Conservation (phyloP, 176 grass and related monocot genomes). For the Avena eriantha region DNA sequence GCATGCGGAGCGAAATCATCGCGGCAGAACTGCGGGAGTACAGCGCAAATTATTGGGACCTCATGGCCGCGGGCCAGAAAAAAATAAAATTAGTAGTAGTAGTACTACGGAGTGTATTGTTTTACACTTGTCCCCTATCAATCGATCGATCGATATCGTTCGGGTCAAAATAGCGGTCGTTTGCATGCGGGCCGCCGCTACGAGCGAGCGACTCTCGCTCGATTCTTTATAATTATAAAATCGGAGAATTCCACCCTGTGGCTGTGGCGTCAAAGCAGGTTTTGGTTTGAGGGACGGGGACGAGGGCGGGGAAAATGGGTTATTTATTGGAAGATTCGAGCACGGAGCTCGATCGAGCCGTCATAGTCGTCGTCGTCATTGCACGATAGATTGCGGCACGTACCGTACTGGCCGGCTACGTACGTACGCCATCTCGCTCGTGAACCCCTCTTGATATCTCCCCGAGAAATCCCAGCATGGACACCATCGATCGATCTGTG, state of each 20-base stretch:
- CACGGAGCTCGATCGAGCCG: background rate
- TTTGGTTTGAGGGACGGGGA: background rate
- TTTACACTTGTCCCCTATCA: background rate
- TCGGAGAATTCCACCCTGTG: too few relatives aligned
- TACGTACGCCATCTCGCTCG: conserved; percentile 45
- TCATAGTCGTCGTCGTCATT: background rate
- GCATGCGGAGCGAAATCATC: conserved; percentile 11
- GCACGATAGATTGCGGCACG: background rate
- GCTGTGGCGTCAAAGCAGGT: background rate
- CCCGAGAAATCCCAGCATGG: background rate
- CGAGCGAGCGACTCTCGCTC: too few relatives aligned
- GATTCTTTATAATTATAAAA: too few relatives aligned
- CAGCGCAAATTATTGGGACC: conserved; percentile 17
- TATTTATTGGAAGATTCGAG: conserved; percentile 31
- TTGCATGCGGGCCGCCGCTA: background rate
- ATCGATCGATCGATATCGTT: background rate
- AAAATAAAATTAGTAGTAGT: too few relatives aligned
- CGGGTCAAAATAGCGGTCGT: too few relatives aligned
- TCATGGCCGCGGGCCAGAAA: background rate
- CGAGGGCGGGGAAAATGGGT: background rate
- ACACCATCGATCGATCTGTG: background rate
- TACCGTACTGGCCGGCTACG: background rate
- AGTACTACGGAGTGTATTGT: too few relatives aligned
- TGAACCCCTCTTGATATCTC: background rate
- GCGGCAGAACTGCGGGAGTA: background rate